Percentiles rank a stretch among this genome's conserved stretches.
Evolutionary conservation across 768 basidiomycete genomes (phyloP).

Genomic region (Dentipellis sp.): DNA sequence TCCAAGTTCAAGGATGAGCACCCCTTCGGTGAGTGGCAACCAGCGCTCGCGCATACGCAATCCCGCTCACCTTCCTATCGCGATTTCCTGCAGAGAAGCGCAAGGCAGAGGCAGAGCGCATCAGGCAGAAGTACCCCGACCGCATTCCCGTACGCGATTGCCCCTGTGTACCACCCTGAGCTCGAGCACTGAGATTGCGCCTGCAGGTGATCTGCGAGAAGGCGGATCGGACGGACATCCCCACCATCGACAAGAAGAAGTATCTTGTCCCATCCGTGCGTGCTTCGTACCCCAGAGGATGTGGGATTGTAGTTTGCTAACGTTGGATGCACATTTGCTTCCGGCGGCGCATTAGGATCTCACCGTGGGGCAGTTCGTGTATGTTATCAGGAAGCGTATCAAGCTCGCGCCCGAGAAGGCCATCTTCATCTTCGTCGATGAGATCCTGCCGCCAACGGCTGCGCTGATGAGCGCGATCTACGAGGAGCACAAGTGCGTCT

Average conservation of each 20-base stretch:
- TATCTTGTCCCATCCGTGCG: conserved; percentile 92
- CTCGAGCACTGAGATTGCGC: neutral
- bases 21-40: conserved; percentile 72
- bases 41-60: conserved; percentile 17
- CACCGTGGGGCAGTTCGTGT: conserved; percentile 97
- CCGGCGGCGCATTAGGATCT: conserved; percentile 52
- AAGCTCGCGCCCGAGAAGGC: conserved; percentile 99
- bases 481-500: conserved; percentile 95
- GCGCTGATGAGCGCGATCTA: conserved; percentile 98
- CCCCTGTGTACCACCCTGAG: too few species aligned
- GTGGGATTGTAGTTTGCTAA: conserved; percentile 3
- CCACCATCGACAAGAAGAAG: conserved; percentile 99
- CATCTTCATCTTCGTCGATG: conserved; percentile 99
- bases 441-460: conserved; percentile 95
- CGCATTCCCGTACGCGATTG: conserved; percentile 79
- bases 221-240: conserved; percentile 96
- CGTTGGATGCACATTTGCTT: neutral
- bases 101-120: conserved; percentile 98
- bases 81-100: conserved; percentile 71
- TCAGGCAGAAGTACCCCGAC: conserved; percentile 97
- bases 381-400: conserved; percentile 99
- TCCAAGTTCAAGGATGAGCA: conserved; percentile 99
- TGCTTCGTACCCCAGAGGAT: conserved; percentile 19
- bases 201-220: conserved; percentile 99
- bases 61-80: conserved; percentile 25